A percentile compares a stretch with the other conserved stretches of the same genome.
These are phyloP conservation scores for Phytopythium ostracodes DNA, from an alignment of 352 stramenopile genomes.

Conservation along the genomic window DNA sequence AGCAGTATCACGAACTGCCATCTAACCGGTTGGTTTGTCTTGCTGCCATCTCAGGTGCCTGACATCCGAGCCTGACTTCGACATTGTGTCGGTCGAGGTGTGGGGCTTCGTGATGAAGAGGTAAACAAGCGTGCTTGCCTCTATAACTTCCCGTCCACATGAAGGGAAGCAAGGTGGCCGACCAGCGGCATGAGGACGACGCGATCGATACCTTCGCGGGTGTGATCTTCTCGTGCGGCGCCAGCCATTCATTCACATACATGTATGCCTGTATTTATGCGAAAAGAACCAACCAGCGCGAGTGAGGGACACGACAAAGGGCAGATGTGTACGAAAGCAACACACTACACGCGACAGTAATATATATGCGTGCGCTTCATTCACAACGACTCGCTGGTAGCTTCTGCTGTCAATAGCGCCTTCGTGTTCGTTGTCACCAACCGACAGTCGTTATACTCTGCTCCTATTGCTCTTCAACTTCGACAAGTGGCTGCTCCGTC, in stretches of 20 bases:
- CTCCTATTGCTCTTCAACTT: neutral
- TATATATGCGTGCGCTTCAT: conserved; percentile 4
- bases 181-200: neutral
- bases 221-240: neutral
- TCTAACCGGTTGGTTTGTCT: no score
- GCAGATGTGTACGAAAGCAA: neutral
- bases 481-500: conserved; percentile 8
- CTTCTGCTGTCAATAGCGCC: neutral
- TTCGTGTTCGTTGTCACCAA: neutral
- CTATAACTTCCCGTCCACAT: neutral
- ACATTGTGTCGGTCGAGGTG: conserved; percentile 57
- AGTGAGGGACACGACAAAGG: neutral
- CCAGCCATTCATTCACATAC: neutral
- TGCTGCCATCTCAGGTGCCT: conserved; percentile 21
- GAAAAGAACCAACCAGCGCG: neutral
- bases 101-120: conserved; percentile 61
- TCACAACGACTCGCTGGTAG: neutral
- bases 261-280: conserved; percentile 5
- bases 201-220: neutral
- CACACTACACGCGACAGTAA: conserved; percentile 1
- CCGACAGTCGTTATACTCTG: neutral
- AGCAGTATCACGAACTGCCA: no score
- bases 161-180: neutral
- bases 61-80: conserved; percentile 47
- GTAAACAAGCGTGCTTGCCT: conserved; percentile 10